A percentile compares a stretch with the other conserved stretches of the same genome.
phyloP scores from a whole-genome alignment of 2,329 filamentous ascomycete species.

The Bimuria novae-zelandiae region DNA sequence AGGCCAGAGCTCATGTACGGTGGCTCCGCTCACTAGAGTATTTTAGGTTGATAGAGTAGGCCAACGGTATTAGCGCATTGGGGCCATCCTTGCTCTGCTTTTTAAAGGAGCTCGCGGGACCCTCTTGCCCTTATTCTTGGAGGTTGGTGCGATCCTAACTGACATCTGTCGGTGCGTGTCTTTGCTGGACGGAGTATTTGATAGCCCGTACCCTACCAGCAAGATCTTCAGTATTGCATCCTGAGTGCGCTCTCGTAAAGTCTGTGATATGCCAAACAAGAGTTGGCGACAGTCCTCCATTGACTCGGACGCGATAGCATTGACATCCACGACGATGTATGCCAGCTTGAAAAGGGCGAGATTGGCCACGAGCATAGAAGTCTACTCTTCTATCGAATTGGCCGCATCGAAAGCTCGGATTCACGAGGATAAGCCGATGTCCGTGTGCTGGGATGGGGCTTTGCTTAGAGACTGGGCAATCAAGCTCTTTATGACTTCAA shows the following conservation, averaged over 20 bases:
- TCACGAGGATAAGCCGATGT: slow-evolving; percentile 4
- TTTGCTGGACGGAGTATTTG: not conserved
- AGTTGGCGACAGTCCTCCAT: not conserved
- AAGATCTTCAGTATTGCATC: not conserved
- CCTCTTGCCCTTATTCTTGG: not conserved
- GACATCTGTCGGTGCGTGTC: not conserved
- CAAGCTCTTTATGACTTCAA: slow-evolving; percentile 13
- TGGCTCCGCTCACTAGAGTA: too few relatives aligned
- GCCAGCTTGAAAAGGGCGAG: not conserved
- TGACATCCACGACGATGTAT: slow-evolving; percentile 1
- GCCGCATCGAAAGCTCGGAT: slow-evolving; percentile 11
- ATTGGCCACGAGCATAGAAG: slow-evolving; percentile 7
- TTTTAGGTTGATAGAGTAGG: not conserved
- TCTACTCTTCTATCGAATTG: slow-evolving; percentile 11
- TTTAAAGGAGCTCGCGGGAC: not conserved
- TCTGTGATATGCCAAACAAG: not conserved
- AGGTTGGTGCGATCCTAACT: not conserved
- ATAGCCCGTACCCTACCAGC: not conserved
- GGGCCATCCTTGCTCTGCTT: not conserved
- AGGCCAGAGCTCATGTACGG: too few relatives aligned
- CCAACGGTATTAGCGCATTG: not conserved
- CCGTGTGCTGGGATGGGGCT: not conserved
- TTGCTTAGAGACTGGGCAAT: slow-evolving; percentile 8
- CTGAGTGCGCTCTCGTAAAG: not conserved
- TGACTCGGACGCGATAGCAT: not conserved